phyloP scores from a whole-genome alignment of 1,284 basidiomycete species.

The Ustanciosporium gigantosporum region DNA sequence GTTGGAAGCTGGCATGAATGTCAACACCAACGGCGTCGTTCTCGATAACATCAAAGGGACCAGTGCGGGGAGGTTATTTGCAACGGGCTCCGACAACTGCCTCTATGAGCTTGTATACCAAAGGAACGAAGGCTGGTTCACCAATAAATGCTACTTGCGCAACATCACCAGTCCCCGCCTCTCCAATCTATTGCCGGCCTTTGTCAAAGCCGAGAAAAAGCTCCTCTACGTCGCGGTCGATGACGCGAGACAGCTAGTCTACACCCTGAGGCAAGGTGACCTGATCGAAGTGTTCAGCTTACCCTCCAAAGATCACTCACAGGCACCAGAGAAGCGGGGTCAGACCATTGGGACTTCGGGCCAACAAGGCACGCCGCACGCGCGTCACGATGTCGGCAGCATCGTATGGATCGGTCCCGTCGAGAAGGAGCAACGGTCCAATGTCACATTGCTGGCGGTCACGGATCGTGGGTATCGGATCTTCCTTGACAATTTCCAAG shows the following conservation, averaged over 20 bases:
- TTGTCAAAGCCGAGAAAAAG: conserved; percentile 67
- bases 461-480: conserved; percentile 57
- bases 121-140: conserved; percentile 89
- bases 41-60: conserved; percentile 84
- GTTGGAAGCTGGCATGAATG: conserved; percentile 84
- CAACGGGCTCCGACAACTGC: conserved; percentile 81
- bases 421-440: conserved; percentile 33
- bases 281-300: conserved; percentile 56
- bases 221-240: conserved; percentile 51
- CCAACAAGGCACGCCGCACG: conserved; percentile 51
- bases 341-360: conserved; percentile 52
- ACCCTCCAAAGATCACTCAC: conserved; percentile 43
- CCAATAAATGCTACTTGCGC: conserved; percentile 72
- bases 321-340: conserved; percentile 46
- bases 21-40: conserved; percentile 71
- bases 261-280: conserved; percentile 50
- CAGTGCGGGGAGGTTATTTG: conserved; percentile 83
- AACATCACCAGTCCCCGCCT: conserved; percentile 67
- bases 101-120: conserved; percentile 93
- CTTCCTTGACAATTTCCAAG: conserved; percentile 55
- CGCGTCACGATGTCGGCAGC: conserved; percentile 43
- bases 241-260: conserved; percentile 47
- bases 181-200: conserved; percentile 58
- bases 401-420: conserved; percentile 54
- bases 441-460: conserved; percentile 52